These are phyloP conservation scores for Leptographium wingfieldii DNA, from an alignment of 2,329 filamentous ascomycete species.

Conservation along the genomic window DNA sequence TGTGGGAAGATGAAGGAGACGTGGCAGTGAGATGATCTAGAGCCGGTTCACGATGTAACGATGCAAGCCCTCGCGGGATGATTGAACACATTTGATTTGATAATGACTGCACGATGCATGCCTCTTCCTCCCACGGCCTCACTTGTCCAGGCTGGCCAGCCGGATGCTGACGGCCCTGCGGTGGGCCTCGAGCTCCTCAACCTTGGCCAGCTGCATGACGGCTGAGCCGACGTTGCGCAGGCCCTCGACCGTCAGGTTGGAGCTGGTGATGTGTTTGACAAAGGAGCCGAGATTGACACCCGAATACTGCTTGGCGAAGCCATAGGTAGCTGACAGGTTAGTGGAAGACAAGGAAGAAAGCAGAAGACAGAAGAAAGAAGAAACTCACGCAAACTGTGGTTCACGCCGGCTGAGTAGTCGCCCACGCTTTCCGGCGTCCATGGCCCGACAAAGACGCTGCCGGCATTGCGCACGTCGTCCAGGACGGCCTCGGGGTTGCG, in stretches of 20 bases:
- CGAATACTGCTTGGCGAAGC: constrained; percentile 96
- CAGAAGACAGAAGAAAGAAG: background rate
- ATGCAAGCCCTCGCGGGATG: background rate
- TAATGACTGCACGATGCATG: too few relatives aligned
- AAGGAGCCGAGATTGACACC: constrained; percentile 94
- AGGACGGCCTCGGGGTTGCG: constrained; percentile 62
- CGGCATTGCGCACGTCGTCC: constrained; percentile 77
- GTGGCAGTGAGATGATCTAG: constrained; percentile 3
- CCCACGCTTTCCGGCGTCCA: constrained; percentile 98
- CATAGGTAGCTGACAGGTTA: constrained; percentile 66
- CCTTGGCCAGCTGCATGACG: constrained; percentile 89
- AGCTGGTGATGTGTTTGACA: constrained; percentile 95
- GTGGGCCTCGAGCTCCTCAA: constrained; percentile 92
- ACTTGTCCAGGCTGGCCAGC: constrained; percentile 26
- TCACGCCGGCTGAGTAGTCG: constrained; percentile 95
- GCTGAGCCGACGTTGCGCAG: constrained; percentile 73
- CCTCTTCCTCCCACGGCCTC: background rate
- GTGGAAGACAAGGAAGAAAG: background rate
- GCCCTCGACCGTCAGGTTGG: constrained; percentile 75
- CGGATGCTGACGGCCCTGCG: constrained; percentile 78
- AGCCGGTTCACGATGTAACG: background rate
- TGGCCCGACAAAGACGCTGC: constrained; percentile 86
- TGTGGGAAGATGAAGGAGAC: constrained; percentile 41
- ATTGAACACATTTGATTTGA: background rate
- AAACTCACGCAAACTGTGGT: constrained; percentile 86